phyloP scores from a whole-genome alignment of 192 early-diverging fungal species.

The Podila epigama region DNA sequence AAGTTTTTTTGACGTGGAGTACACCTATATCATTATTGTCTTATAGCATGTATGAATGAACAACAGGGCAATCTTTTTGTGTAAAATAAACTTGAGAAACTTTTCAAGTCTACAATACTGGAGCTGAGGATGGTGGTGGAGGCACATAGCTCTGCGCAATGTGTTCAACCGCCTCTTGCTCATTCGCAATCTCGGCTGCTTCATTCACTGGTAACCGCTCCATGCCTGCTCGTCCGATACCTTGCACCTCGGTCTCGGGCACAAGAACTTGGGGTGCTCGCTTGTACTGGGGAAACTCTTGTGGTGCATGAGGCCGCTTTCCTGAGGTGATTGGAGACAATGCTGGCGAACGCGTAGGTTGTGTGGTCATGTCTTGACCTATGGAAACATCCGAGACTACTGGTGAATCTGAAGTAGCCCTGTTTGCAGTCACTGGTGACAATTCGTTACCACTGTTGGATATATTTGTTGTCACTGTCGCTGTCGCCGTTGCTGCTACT shows the following conservation, averaged over 20 bases:
- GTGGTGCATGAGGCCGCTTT: slow-evolving; percentile 1
- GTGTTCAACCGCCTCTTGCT: too few relatives aligned
- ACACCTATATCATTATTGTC: too few relatives aligned
- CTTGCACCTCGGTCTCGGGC: neutral
- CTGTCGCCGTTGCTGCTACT: neutral
- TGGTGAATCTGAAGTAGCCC: neutral
- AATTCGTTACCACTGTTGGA: neutral
- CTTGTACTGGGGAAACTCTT: neutral
- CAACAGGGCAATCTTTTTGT: too few relatives aligned
- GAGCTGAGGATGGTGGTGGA: too few relatives aligned
- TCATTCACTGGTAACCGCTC: too few relatives aligned
- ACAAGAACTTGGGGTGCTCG: slow-evolving; percentile 2
- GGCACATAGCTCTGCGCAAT: too few relatives aligned
- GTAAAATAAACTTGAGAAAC: too few relatives aligned
- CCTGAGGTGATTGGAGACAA: neutral
- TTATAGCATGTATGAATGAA: too few relatives aligned
- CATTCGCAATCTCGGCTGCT: too few relatives aligned
- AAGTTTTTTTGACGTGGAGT: too few relatives aligned
- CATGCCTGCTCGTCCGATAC: neutral
- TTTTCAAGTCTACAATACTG: too few relatives aligned
- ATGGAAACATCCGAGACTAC: too few relatives aligned
- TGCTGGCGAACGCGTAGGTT: neutral
- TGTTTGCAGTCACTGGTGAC: neutral
- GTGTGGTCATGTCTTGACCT: neutral
- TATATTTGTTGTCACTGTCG: neutral